phyloP scores from a whole-genome alignment of 1,284 basidiomycete species.

The Microbotryum lychnidis-dioicae region DNA sequence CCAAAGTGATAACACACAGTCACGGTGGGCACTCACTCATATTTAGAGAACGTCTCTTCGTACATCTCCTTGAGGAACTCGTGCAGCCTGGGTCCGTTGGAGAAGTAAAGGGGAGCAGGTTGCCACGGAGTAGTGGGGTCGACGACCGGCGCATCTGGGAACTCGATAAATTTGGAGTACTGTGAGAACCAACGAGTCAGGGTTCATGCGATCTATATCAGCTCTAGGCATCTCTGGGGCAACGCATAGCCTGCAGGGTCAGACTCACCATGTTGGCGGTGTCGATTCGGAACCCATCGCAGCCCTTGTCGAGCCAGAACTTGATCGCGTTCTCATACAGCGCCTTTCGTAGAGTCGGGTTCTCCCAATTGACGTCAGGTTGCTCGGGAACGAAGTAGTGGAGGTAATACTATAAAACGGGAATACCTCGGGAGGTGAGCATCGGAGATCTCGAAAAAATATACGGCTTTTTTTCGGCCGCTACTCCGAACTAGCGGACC shows the following conservation, averaged over 20 bases:
- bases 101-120: not conserved
- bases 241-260: too few species aligned
- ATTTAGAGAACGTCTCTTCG: constrained; percentile 47
- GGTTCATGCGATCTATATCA: not conserved
- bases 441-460: not conserved
- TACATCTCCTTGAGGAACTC: constrained; percentile 63
- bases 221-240: not conserved
- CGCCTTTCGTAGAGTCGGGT: constrained; percentile 39
- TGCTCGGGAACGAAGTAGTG: constrained; percentile 62
- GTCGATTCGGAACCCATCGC: constrained; percentile 57
- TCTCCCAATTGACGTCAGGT: constrained; percentile 73
- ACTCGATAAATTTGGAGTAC: constrained; percentile 21
- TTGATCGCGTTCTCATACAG: constrained; percentile 54
- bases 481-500: not conserved
- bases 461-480: not conserved
- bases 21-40: constrained; percentile 40
- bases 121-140: constrained; percentile 12
- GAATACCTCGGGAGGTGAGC: not conserved
- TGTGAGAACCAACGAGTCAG: not conserved
- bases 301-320: constrained; percentile 66
- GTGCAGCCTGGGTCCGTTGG: constrained; percentile 53
- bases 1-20: too few species aligned
- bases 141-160: constrained; percentile 37
- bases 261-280: constrained; percentile 3
- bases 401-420: constrained; percentile 52